Evolutionary conservation across 2,329 filamentous ascomycete genomes (phyloP).

Genomic region (Amesomyces nigricolor): DNA sequence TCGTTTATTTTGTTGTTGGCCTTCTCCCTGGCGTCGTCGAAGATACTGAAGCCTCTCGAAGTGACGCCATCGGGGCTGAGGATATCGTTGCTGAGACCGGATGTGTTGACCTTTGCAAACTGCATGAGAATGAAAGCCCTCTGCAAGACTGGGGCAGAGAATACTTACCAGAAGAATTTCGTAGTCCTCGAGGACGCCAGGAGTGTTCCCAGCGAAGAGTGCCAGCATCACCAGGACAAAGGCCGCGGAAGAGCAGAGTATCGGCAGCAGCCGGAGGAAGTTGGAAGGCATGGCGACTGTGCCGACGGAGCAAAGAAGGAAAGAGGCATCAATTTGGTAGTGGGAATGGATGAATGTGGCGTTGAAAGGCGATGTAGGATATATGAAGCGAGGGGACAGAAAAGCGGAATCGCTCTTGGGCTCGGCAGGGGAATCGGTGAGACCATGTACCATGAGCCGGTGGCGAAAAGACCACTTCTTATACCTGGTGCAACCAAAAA

Average conservation of each 20-base stretch:
- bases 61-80: background rate
- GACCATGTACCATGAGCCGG: too few relatives aligned
- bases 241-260: constrained; percentile 6
- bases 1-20: constrained; percentile 13
- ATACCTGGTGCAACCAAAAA: too few relatives aligned
- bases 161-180: constrained; percentile 21
- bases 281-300: background rate
- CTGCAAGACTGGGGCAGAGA: background rate
- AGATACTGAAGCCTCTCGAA: too few relatives aligned
- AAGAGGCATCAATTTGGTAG: background rate
- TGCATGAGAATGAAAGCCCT: background rate
- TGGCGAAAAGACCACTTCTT: too few relatives aligned
- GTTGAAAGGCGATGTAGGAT: too few relatives aligned
- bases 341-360: too few relatives aligned
- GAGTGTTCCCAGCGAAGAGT: constrained; percentile 18
- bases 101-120: constrained; percentile 20
- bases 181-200: constrained; percentile 18
- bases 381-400: too few relatives aligned
- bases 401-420: too few relatives aligned
- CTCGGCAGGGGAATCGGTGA: too few relatives aligned
- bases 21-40: background rate
- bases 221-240: constrained; percentile 23
- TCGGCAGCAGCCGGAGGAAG: background rate
- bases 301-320: background rate
- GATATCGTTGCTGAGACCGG: constrained; percentile 13